These are phyloP conservation scores for Podospora tetraspora DNA, from an alignment of 495 filamentous ascomycete species.

Conservation along the genomic window DNA sequence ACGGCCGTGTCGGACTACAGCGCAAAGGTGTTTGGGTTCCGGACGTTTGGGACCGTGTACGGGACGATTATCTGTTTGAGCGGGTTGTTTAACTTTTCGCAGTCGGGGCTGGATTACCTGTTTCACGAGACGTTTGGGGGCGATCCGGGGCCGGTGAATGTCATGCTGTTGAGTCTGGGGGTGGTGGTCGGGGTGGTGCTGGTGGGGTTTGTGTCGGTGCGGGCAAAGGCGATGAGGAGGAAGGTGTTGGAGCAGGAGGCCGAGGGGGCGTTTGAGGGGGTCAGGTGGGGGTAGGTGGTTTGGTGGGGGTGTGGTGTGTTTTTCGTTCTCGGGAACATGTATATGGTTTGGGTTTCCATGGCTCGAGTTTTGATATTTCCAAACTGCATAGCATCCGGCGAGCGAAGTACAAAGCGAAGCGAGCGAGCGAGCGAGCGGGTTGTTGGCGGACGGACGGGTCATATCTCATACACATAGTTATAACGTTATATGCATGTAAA, in stretches of 20 bases:
- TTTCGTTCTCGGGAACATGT: background rate
- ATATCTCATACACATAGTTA: background rate
- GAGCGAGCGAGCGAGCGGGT: background rate
- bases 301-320: too few species aligned
- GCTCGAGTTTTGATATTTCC: background rate
- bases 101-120: conserved; percentile 74
- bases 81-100: conserved; percentile 81
- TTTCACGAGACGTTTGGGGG: conserved; percentile 66
- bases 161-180: conserved; percentile 56
- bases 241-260: conserved; percentile 38
- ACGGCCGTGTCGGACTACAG: conserved; percentile 76
- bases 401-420: background rate
- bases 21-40: conserved; percentile 94
- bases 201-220: conserved; percentile 53
- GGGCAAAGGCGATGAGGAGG: conserved; percentile 26
- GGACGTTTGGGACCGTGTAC: conserved; percentile 92
- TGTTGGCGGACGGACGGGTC: background rate
- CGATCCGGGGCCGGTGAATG: conserved; percentile 76
- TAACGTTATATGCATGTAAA: background rate
- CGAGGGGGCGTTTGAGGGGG: conserved; percentile 25
- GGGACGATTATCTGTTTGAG: conserved; percentile 88
- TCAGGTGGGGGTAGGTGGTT: conserved; percentile 13
- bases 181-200: conserved; percentile 54
- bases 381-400: background rate
- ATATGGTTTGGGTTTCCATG: background rate